Percentiles rank a stretch among this genome's conserved stretches.
Conservation (phyloP, 305 asterid species). For the Stenogyne calaminthoides region DNA sequence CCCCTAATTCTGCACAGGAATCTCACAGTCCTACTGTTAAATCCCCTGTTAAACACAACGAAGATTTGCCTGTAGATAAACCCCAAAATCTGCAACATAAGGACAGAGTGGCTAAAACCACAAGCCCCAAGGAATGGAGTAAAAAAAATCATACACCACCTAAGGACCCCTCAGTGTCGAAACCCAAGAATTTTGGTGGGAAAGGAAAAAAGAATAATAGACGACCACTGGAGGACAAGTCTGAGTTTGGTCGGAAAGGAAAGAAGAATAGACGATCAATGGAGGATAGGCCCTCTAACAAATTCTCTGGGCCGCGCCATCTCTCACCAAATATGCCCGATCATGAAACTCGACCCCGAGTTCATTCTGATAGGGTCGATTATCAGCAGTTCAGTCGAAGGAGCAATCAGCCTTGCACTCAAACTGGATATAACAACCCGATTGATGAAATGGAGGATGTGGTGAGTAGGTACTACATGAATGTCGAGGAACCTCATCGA, state of each 20-base stretch:
- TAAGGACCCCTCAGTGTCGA: slow-evolving; percentile 27
- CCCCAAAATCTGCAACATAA: slow-evolving; percentile 27
- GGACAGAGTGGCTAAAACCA: background rate
- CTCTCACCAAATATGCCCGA: background rate
- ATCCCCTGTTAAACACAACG: slow-evolving; percentile 24
- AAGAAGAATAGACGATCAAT: background rate
- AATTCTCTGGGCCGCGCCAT: background rate
- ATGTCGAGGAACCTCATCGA: slow-evolving; percentile 28
- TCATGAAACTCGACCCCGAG: background rate
- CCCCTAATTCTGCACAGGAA: slow-evolving; percentile 23
- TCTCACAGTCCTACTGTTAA: slow-evolving; percentile 11
- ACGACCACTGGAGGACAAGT: background rate
- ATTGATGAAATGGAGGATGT: slow-evolving; percentile 23
- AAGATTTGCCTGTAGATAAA: slow-evolving; percentile 25
- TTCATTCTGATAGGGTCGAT: background rate
- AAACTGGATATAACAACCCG: slow-evolving; percentile 23
- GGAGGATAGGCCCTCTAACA: background rate
- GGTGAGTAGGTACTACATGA: slow-evolving; percentile 36
- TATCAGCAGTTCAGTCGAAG: slow-evolving; percentile 31
- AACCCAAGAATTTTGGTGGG: slow-evolving; percentile 28
- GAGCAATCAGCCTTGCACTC: slow-evolving; percentile 33
- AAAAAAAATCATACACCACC: slow-evolving; percentile 6
- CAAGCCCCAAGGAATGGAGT: slow-evolving; percentile 22
- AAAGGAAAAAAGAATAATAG: slow-evolving; percentile 22
- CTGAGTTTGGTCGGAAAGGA: background rate